Base-by-base conservation (phyloP, 2,329 filamentous ascomycete genomes). In the Apiospora saccharicola region DNA sequence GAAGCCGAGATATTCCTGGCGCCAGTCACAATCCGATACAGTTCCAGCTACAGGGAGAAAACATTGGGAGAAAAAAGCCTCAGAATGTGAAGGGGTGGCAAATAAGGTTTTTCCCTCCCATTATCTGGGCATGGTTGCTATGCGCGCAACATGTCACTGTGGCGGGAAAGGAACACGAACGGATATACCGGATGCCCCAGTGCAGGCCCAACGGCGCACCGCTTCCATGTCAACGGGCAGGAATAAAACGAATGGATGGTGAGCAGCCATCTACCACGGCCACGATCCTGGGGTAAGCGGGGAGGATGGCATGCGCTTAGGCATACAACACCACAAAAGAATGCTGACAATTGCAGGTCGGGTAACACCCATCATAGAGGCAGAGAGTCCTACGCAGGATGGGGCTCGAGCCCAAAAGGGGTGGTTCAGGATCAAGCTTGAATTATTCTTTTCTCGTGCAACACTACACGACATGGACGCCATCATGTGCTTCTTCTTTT, bases 281-380 rank as follows among this genome's bases (percentile, higher is more conserved):
- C 41, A 13, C 24, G 67, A 49, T 46, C 10, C 26, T 34, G 67
- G 67, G 44, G 67, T 34, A 34, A 19, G 22, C 24, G 44, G 41
- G 34, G 67, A 49, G 30, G 43, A 46, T 44, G 67, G 26, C 22
- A 19, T 69, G 67, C 37, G 67, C 30, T 49, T 69, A 69, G 47
- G 67, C 26, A 16, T 26, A 41, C 22, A n/a, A 22, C 53, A n/a
- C 30, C 7, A 37, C 26, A 30, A 64, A n/a, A 64, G 49, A 68
- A 47, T 34, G 67, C 26, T 69, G 67, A 69, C 43, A 69, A 69
- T 26, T 69, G 67, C 67, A 69, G 26, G 67, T 49, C 47, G 67
- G 67, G 67, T 69, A 69, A 49, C 43, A 49, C 44, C 44, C 57
- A 64, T 37, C 57, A 64, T 34, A 47, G 24, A 37, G 57, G 34